Base-by-base conservation (phyloP, 495 filamentous ascomycete species). In the Tuber brumale region DNA sequence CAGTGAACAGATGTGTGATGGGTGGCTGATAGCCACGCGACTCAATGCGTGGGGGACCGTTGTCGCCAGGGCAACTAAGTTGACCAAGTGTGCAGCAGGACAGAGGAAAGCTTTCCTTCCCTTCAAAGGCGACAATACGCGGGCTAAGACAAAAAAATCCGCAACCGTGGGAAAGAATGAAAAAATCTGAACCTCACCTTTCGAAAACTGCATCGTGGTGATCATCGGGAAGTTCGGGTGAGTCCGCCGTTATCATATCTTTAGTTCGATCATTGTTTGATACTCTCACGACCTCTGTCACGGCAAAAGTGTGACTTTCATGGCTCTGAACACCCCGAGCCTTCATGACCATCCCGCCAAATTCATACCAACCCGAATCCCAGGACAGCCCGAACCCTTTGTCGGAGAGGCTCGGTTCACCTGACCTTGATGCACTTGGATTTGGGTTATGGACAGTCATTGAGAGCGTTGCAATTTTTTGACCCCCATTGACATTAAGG, bases 381-480 rank as follows among this genome's bases (percentile, higher is more conserved):
- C 79, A 80, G 43, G 79, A 80, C 51, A 80, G 77, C 18, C 76
- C 77, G 69, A 80, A 70, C 48, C 70, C 80, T n/a, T 74, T 37
- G 70, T 43, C 78, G 46, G 71, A 70, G 48, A n/a, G 71, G 66
- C 69, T 71, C 66, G 42, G 48, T 27, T 48, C 41, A 27, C 42
- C 69, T 21, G 42, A 18, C 42, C 35, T 39, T 70, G 51, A 72
- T 69, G 70, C 14, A 6, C 31, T 70, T 18, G 39, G 80, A 46
- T 79, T 71, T 43, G 71, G 69, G 57, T 76, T 37, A 73, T 83
- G 19, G 27, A 81, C 27, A 42, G 76, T 74, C 85, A 88, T 88
- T 75, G 91, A 89, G 44, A 97, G 85, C 72, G 91, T 91, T 35
- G 91, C 94, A 61, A 97, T 92, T 69, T 87, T 92, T 81, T 94